These are phyloP conservation scores for Umbellularia californica DNA, from an alignment of 164 flowering plant species.

Conservation along the genomic window DNA sequence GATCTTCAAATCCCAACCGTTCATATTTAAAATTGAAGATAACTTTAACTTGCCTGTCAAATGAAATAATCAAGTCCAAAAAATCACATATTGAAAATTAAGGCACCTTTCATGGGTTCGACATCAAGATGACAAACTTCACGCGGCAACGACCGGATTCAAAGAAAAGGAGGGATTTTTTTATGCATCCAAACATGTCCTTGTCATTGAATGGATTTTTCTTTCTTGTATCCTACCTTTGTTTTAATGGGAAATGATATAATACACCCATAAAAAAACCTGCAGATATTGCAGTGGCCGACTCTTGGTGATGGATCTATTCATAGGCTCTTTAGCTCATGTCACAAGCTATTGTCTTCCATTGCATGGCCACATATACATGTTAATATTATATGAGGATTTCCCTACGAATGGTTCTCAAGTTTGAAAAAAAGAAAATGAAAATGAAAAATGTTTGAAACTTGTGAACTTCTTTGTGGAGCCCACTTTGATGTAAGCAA, in stretches of 20 bases:
- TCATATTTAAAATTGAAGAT: too few relatives aligned
- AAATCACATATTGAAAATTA: conserved; percentile 8
- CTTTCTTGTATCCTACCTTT: background rate
- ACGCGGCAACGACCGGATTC: conserved; percentile 8
- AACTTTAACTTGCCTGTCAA: background rate
- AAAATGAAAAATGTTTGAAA: background rate
- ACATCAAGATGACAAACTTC: conserved; percentile 17
- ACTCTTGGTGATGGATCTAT: conserved; percentile 2
- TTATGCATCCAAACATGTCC: conserved; percentile 4
- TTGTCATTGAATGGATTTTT: conserved; percentile 3
- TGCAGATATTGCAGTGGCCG: conserved; percentile 3
- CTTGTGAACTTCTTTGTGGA: too few relatives aligned
- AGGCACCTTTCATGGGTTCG: conserved; percentile 12
- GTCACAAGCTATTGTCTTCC: conserved; percentile 1
- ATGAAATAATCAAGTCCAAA: background rate
- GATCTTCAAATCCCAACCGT: background rate
- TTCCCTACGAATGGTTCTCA: too few relatives aligned
- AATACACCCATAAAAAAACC: background rate
- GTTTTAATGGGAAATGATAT: background rate
- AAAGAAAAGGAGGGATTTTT: background rate
- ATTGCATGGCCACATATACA: background rate
- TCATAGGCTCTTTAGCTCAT: background rate
- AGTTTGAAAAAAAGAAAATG: background rate
- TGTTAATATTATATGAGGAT: too few relatives aligned
- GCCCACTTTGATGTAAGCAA: too few relatives aligned